Percentiles rank a stretch among this genome's conserved stretches.
Evolutionary conservation across 2,329 filamentous ascomycete species (phyloP).

Genomic region (Pyrenophora graminea): DNA sequence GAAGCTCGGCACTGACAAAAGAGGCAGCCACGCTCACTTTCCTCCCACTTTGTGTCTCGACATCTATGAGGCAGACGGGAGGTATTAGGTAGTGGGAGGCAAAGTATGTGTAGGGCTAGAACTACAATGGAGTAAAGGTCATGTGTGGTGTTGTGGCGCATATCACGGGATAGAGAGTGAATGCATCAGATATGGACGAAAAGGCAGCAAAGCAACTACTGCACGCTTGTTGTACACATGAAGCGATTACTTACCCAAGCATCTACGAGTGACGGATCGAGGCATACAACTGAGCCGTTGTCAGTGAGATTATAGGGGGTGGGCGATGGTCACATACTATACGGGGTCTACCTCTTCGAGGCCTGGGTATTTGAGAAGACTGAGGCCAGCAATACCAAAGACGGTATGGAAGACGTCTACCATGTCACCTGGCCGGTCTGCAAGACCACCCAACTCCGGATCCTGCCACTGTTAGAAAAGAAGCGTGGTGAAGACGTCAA

Average conservation of each 20-base stretch:
- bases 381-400: constrained; percentile 87
- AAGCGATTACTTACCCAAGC: constrained; percentile 27
- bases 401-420: constrained; percentile 96
- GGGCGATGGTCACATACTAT: constrained; percentile 64
- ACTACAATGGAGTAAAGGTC: background rate
- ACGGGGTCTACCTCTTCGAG: constrained; percentile 82
- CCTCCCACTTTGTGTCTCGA: constrained; percentile 74
- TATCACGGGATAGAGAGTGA: background rate
- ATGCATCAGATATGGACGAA: background rate
- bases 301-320: constrained; percentile 7
- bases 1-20: constrained; percentile 28
- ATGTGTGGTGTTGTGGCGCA: background rate
- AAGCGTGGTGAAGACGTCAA: background rate
- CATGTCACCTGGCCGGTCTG: constrained; percentile 89
- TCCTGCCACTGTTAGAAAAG: constrained; percentile 56
- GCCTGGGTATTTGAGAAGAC: constrained; percentile 76
- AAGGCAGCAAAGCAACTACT: background rate
- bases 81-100: constrained; percentile 74
- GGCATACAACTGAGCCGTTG: constrained; percentile 45
- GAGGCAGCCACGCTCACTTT: constrained; percentile 54
- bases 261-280: constrained; percentile 42
- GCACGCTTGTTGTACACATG: background rate
- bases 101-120: background rate
- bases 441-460: constrained; percentile 77
- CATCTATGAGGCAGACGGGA: constrained; percentile 59